Evolutionary conservation across 192 early-diverging fungal species (phyloP), one percentile per base, ranked within the genome.

Genomic region (Kappamyces sp.): DNA sequence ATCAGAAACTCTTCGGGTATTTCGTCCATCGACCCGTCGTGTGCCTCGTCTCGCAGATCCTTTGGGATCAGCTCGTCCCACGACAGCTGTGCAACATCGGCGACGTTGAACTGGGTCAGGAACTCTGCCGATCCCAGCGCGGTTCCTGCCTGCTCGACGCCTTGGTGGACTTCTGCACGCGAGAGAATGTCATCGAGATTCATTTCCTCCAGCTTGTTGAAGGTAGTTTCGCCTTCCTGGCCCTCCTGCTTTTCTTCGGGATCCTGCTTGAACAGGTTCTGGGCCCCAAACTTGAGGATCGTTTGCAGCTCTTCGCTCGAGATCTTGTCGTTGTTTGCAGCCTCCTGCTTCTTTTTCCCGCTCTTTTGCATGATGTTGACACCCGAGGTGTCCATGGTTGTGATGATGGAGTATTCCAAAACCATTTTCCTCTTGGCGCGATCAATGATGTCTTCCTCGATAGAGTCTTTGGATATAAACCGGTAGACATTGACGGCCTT

Each of bases 391-490:
- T 98, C 94, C 94, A 99, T 98, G 66, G 93, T 90, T 66, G 94
- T 96, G 73, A 99, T 99, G 66, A 99, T 93, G 66, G 52, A 93
- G 75, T 98, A 98, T 72, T 99, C 97, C 4, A 99, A 77, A 31
- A 99, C 94, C 95, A 97, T 98, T 72, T 99, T 99, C 65, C 91
- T 81, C 66, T 99, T 99, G 35, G 97, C 97, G 5, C 97, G 86
- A 68, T 99, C 97, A 40, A 98, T 82, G 59, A 99, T 93, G 47
- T 96, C 90, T 72, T 99, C 97, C 67, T 99, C 97, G 62, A 98
- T 94, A 0, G 93, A 94, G 60, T 89, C 94, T 64, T 96, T 92
- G 35, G 94, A 89, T 8, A 99, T 87, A 67, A 99, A 92, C 34
- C 97, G 85, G 69, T 97, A 99, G 3, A 99, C 94, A 47, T 94